Base-by-base conservation (phyloP, 495 filamentous ascomycete species). In the Xylaria intraflava region DNA sequence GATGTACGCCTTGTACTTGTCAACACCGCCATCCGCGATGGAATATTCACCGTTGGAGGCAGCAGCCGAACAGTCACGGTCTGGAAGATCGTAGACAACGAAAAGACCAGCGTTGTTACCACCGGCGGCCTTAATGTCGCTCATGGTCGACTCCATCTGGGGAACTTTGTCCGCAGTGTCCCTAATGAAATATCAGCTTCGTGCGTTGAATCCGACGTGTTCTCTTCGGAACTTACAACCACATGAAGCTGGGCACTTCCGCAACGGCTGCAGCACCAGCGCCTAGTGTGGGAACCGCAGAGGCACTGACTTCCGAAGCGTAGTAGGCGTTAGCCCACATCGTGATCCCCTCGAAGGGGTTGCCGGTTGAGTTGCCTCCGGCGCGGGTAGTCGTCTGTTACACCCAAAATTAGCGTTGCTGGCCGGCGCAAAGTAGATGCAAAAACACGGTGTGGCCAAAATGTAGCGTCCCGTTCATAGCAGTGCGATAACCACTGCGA, bases 81-180 rank as follows among this genome's bases (percentile, higher is more conserved):
- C 80, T 17, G 81, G 82, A 17, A 85, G 61, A 64, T 85, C 80
- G 59, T 85, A 85, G 31, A 84, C 79, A 38, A 85, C 82, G 49
- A 79, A 58, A 9, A 61, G 55, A 11, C 57, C 60, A 26, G 57
- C 60, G 19, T 63, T 56, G 14, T 61, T 74, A 1, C 72, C 77
- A 43, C 78, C 77, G 42, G 74, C 63, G 9, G 67, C 48, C 16
- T 72, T 61, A 54, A 81, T 81, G 20, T 80, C 71, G 2, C 59
- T 64, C 49, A 82, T 60, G 48, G 71, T 79, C 1, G 61, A 51
- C 2, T 64, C 71, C 73, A 82, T 79, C 2, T 62, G 61, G 2
- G 72, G 65, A 3, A 79, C 75, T 41, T 79, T 79, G 51, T 58
- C 69, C 1, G 66, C 65, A 9, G 70, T 71, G 55, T 79, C 77